phyloP scores from a whole-genome alignment of 2,329 filamentous ascomycete species.

The Sporothrix inflata region DNA sequence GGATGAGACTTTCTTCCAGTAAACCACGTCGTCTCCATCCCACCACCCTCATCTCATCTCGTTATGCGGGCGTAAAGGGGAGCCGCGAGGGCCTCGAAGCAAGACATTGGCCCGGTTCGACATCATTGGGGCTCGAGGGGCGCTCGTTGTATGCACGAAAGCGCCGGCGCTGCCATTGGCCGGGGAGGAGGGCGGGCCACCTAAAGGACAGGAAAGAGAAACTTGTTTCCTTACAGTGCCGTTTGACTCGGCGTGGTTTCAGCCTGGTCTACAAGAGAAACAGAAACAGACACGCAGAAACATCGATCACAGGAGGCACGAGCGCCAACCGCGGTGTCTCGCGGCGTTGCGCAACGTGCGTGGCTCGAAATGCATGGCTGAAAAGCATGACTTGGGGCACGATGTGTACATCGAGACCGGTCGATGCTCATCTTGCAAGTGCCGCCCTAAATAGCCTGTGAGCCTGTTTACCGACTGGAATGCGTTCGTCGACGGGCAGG shows the following conservation, averaged over 20 bases:
- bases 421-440: not conserved
- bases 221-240: not conserved
- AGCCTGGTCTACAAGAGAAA: not conserved
- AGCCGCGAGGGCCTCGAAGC: not conserved
- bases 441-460: not conserved
- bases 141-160: conserved; percentile 26
- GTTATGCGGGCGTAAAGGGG: conserved; percentile 8
- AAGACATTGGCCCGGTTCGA: conserved; percentile 19
- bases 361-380: not conserved
- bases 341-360: not conserved
- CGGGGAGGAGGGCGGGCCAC: not conserved
- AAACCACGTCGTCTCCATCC: not conserved
- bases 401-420: not conserved
- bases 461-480: conserved; percentile 3
- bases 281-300: not conserved
- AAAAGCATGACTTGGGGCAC: not conserved
- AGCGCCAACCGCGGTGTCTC: not conserved
- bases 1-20: not conserved
- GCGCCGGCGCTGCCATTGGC: conserved; percentile 29
- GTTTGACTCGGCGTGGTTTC: not conserved
- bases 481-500: conserved; percentile 3
- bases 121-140: not conserved
- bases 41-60: conserved; percentile 3
- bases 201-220: not conserved
- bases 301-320: not conserved